phyloP scores from a whole-genome alignment of 2,329 filamentous ascomycete species.

The Alternaria tenuissima region DNA sequence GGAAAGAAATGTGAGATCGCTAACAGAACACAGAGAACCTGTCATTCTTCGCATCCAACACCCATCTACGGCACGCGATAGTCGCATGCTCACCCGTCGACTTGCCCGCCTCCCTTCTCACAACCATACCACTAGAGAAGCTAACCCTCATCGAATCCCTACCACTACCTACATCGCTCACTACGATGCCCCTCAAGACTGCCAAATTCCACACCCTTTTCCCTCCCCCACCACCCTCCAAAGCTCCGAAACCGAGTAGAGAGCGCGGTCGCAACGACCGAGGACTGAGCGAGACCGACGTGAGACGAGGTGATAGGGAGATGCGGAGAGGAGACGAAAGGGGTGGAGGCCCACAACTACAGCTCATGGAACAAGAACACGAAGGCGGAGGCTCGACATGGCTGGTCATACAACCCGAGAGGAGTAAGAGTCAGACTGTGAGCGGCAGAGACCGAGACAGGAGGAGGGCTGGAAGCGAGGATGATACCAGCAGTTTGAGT shows the following conservation, averaged over 20 bases:
- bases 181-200: constrained; percentile 40
- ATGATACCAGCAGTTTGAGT: constrained; percentile 46
- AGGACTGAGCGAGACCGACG: constrained; percentile 9
- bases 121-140: constrained; percentile 44
- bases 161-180: constrained; percentile 40
- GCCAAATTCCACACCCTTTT: constrained; percentile 42
- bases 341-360: constrained; percentile 35
- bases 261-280: constrained; percentile 26
- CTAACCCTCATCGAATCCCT: constrained; percentile 45
- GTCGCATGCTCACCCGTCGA: constrained; percentile 44
- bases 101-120: constrained; percentile 41
- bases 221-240: constrained; percentile 38
- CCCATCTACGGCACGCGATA: constrained; percentile 47
- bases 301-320: constrained; percentile 12
- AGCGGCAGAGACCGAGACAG: constrained; percentile 21
- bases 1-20: not conserved
- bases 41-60: constrained; percentile 45
- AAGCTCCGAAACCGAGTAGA: constrained; percentile 26
- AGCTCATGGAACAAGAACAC: constrained; percentile 49
- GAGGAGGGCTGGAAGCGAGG: constrained; percentile 35
- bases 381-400: constrained; percentile 46
- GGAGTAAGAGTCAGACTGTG: constrained; percentile 43
- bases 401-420: constrained; percentile 49
- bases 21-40: constrained; percentile 41
- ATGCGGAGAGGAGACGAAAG: constrained; percentile 14